phyloP scores from a whole-genome alignment of 805 yeast genomes.

The Candida sithepensis region DNA sequence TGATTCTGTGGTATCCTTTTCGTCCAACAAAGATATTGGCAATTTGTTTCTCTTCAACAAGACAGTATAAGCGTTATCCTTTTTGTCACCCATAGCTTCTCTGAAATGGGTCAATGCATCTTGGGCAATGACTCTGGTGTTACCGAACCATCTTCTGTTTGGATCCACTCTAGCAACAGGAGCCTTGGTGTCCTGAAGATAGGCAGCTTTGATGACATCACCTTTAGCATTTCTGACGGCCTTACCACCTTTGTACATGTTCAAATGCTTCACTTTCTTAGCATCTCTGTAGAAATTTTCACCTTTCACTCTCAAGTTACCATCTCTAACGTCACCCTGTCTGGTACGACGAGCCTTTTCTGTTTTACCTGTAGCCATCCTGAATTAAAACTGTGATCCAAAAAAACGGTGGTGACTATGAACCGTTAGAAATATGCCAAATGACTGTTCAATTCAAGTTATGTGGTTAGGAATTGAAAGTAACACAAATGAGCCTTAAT shows the following conservation, averaged over 20 bases:
- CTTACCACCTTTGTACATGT: constrained; percentile 90
- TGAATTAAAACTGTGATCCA: background rate
- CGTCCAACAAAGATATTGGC: constrained; percentile 93
- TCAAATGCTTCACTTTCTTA: constrained; percentile 81
- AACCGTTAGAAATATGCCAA: background rate
- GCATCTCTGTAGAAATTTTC: constrained; percentile 96
- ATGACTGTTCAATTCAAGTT: background rate
- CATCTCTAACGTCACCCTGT: constrained; percentile 78
- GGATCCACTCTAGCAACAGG: constrained; percentile 95
- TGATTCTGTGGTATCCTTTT: constrained; percentile 69
- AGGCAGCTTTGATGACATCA: constrained; percentile 83
- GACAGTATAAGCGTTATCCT: constrained; percentile 80
- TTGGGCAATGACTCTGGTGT: constrained; percentile 95
- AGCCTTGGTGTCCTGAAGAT: constrained; percentile 77
- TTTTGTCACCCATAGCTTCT: constrained; percentile 85
- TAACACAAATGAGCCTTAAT: background rate
- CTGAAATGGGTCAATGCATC: constrained; percentile 93
- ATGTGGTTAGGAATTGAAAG: background rate
- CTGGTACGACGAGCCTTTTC: constrained; percentile 85
- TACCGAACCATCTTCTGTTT: constrained; percentile 96
- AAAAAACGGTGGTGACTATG: background rate
- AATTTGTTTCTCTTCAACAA: constrained; percentile 82
- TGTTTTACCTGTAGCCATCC: constrained; percentile 91
- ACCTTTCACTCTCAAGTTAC: constrained; percentile 91
- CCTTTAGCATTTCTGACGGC: constrained; percentile 86